Conservation (phyloP, 441 rosid genomes). For the Mallotus japonicus region DNA sequence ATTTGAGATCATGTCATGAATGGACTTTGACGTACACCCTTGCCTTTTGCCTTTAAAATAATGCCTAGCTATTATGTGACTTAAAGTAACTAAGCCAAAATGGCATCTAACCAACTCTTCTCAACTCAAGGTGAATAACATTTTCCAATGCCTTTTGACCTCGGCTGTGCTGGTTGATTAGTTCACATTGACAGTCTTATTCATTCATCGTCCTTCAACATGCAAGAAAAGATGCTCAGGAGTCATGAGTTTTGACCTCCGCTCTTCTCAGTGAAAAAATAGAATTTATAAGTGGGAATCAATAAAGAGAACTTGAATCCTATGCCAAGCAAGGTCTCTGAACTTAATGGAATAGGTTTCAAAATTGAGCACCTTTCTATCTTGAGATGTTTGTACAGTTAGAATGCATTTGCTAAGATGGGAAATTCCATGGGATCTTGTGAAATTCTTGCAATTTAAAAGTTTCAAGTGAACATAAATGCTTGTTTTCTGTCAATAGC, state of each 20-base stretch:
- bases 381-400: background rate
- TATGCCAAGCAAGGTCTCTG: background rate
- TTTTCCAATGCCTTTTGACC: background rate
- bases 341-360: background rate
- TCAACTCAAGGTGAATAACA: no score
- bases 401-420: background rate
- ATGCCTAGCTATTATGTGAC: background rate
- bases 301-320: background rate
- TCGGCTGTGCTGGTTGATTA: background rate
- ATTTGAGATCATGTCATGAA: background rate
- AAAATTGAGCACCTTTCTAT: background rate
- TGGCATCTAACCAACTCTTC: constrained; percentile 1
- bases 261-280: no score
- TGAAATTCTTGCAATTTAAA: background rate
- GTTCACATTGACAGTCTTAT: background rate
- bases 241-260: background rate
- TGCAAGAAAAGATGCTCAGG: background rate
- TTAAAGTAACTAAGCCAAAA: background rate
- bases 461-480: background rate
- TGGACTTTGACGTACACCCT: background rate
- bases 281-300: no score
- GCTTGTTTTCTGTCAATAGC: background rate
- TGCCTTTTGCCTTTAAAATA: background rate
- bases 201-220: constrained; percentile 8
- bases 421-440: background rate